Percentiles rank a stretch among this genome's conserved stretches.
Conservation (phyloP, 169 alveolate genomes). For the Eimeria acervulina region DNA sequence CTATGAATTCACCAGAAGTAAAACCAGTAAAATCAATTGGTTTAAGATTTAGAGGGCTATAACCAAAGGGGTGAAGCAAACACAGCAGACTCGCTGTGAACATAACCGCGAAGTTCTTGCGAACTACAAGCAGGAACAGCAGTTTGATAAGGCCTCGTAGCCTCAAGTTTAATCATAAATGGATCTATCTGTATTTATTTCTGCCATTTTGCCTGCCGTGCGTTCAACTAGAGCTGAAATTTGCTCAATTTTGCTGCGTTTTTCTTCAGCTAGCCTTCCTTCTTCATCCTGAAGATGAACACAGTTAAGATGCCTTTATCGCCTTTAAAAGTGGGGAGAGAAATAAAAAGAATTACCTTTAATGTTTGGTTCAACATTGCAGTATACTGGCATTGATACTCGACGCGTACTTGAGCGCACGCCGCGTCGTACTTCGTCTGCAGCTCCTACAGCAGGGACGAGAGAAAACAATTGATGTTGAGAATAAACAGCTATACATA, state of each 20-base stretch:
- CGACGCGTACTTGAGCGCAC: conserved; percentile 42
- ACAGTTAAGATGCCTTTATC: too few species aligned
- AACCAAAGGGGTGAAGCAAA: not conserved
- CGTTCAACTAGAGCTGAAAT: not conserved
- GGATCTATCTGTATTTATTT: not conserved
- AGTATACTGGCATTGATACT: conserved; percentile 19
- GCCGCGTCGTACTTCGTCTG: conserved; percentile 26
- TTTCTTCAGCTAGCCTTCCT: not conserved
- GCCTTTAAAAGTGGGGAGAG: not conserved
- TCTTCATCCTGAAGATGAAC: conserved; percentile 27
- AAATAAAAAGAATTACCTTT: not conserved
- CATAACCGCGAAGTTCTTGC: too few species aligned
- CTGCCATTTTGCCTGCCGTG: not conserved
- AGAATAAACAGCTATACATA: not conserved
- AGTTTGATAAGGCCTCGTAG: not conserved
- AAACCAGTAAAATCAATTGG: not conserved
- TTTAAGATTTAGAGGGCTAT: not conserved
- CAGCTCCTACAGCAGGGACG: conserved; percentile 32
- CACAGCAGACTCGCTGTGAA: not conserved
- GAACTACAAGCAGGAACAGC: not conserved
- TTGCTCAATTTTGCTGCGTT: not conserved
- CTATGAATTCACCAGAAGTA: not conserved
- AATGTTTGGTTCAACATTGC: conserved; percentile 40
- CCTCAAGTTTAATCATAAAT: not conserved
- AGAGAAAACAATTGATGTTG: not conserved